phyloP scores from a whole-genome alignment of 2,329 filamentous ascomycete species.

The Lasiodiplodia citricola region DNA sequence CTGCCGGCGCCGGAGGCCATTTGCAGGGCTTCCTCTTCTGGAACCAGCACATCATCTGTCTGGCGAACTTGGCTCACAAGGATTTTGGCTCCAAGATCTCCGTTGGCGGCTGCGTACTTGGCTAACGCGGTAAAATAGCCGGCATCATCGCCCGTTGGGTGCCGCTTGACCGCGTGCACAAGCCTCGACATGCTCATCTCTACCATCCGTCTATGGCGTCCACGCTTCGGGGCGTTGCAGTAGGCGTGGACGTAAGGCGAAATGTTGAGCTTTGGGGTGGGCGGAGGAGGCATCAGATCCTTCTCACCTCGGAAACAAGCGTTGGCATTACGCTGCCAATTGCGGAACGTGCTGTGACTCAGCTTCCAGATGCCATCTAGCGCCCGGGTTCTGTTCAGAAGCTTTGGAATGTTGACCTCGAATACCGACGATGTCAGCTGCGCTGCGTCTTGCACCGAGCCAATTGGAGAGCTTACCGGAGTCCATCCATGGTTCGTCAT shows the following conservation, averaged over 20 bases:
- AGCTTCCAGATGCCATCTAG: not conserved
- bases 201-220: not conserved
- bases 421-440: not conserved
- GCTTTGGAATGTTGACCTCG: not conserved
- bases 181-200: constrained; percentile 12
- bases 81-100: not conserved
- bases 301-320: not conserved
- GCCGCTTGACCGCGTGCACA: not conserved
- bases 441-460: not conserved
- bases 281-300: not conserved
- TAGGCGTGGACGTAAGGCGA: not conserved
- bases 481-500: not conserved
- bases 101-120: not conserved
- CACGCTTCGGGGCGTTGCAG: not conserved
- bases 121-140: not conserved
- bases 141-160: not conserved
- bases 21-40: not conserved
- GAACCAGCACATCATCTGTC: too few species aligned
- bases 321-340: not conserved
- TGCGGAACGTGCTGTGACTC: not conserved
- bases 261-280: not conserved
- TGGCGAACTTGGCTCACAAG: not conserved
- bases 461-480: not conserved
- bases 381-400: not conserved
- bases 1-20: not conserved